phyloP scores from a whole-genome alignment of 371 early-diverging fungal genomes.

The Catenaria anguillulae region DNA sequence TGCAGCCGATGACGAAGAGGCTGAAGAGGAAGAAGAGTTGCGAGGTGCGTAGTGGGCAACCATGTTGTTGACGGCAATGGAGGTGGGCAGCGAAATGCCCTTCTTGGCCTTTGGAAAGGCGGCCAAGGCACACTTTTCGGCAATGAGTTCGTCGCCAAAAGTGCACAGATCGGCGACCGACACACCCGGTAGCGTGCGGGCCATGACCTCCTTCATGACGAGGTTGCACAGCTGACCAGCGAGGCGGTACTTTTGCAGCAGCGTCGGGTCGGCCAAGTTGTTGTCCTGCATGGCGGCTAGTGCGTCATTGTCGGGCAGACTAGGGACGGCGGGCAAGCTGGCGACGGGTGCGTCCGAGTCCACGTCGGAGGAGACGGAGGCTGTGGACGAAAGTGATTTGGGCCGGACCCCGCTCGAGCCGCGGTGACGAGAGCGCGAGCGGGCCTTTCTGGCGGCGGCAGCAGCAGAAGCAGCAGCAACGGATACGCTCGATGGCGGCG shows the following conservation, averaged over 20 bases:
- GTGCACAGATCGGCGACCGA: conserved; percentile 60
- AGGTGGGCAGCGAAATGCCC: conserved; percentile 76
- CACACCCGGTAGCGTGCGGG: conserved; percentile 40
- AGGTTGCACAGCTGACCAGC: conserved; percentile 67
- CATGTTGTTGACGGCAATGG: conserved; percentile 61
- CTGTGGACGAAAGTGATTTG: no score
- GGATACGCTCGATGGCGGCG: no score
- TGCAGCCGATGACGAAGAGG: no score
- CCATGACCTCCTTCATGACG: conserved; percentile 48
- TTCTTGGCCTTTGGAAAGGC: conserved; percentile 37
- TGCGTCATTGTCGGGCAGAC: no score
- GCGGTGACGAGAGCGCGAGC: no score
- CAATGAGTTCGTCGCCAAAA: conserved; percentile 61
- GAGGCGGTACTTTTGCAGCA: conserved; percentile 63
- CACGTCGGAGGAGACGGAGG: no score
- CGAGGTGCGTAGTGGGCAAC: conserved; percentile 53
- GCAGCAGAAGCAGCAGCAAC: no score
- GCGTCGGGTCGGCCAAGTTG: conserved; percentile 30
- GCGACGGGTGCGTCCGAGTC: no score
- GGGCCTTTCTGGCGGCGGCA: no score
- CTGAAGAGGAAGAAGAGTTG: conserved; percentile 22
- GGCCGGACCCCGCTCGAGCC: no score
- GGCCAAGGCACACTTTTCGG: conserved; percentile 9
- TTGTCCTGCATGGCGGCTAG: conserved; percentile 28
- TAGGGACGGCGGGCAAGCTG: no score